phyloP scores from a whole-genome alignment of 352 stramenopile species.

The Phytophthora megakarya region DNA sequence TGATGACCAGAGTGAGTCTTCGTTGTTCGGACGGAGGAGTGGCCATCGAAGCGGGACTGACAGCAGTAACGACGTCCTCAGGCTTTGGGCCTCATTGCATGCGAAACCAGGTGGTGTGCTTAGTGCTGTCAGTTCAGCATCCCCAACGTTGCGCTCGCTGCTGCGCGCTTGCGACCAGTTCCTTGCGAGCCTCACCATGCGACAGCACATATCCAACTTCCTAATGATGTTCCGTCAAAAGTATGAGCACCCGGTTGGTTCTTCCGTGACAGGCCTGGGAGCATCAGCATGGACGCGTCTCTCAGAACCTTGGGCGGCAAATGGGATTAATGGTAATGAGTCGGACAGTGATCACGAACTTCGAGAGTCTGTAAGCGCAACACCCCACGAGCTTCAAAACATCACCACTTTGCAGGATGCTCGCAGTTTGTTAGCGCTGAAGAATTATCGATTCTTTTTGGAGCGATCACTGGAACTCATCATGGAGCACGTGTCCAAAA shows the following conservation, averaged over 20 bases:
- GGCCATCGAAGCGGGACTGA: constrained; percentile 10
- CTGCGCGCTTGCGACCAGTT: constrained; percentile 54
- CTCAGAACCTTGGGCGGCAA: constrained; percentile 33
- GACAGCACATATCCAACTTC: constrained; percentile 49
- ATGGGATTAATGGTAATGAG: constrained; percentile 14
- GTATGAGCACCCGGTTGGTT: constrained; percentile 36
- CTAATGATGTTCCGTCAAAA: constrained; percentile 61
- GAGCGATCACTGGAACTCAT: constrained; percentile 61
- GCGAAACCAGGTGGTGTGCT: constrained; percentile 43
- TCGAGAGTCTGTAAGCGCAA: constrained; percentile 30
- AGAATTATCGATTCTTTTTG: constrained; percentile 79
- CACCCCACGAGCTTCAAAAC: constrained; percentile 36
- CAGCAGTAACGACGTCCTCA: constrained; percentile 32
- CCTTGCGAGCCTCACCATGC: constrained; percentile 46
- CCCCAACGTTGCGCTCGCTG: constrained; percentile 36
- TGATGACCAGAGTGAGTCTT: constrained; percentile 37
- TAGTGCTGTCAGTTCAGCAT: constrained; percentile 38
- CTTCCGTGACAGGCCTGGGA: constrained; percentile 11
- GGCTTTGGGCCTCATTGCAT: constrained; percentile 43
- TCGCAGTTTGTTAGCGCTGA: constrained; percentile 60
- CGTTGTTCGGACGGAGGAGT: constrained; percentile 29
- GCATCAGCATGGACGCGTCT: constrained; percentile 39
- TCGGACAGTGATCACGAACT: constrained; percentile 38
- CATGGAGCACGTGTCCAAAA: constrained; percentile 45
- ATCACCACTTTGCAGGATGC: constrained; percentile 53